A percentile compares a stretch with the other conserved stretches of the same genome.
Conservation (phyloP, 805 yeast genomes). For the Starmerella stellata region DNA sequence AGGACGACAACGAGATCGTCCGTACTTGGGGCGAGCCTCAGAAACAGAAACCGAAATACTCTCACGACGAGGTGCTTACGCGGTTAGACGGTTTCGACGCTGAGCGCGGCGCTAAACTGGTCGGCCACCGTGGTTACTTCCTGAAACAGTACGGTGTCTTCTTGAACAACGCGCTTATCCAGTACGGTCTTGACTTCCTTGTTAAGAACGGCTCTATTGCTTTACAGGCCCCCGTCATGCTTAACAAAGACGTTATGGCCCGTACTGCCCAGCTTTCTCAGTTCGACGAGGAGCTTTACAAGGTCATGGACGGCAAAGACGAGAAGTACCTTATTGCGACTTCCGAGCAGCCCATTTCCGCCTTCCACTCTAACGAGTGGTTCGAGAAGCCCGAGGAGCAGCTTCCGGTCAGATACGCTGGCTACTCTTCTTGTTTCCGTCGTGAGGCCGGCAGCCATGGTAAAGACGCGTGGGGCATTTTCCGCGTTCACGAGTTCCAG, state of each 20-base stretch:
- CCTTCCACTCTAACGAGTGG: slow-evolving; percentile 96
- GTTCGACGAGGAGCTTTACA: slow-evolving; percentile 94
- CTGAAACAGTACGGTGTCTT: slow-evolving; percentile 90
- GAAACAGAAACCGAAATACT: slow-evolving; percentile 54
- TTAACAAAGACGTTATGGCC: slow-evolving; percentile 99
- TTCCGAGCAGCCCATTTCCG: slow-evolving; percentile 97
- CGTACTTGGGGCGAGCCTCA: slow-evolving; percentile 62
- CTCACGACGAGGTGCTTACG: slow-evolving; percentile 88
- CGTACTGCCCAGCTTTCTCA: slow-evolving; percentile 96
- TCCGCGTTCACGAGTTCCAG: slow-evolving; percentile 97
- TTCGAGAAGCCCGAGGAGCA: slow-evolving; percentile 94
- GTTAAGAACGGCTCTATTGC: slow-evolving; percentile 66
- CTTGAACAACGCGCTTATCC: slow-evolving; percentile 92
- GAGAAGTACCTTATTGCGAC: slow-evolving; percentile 97
- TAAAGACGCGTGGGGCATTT: slow-evolving; percentile 99
- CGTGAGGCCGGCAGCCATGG: slow-evolving; percentile 99
- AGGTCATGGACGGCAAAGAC: slow-evolving; percentile 91
- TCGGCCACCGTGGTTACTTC: slow-evolving; percentile 97
- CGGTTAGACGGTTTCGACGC: slow-evolving; percentile 97
- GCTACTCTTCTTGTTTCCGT: slow-evolving; percentile 96
- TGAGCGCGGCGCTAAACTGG: slow-evolving; percentile 92
- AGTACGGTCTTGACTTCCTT: slow-evolving; percentile 80
- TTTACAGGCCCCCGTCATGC: slow-evolving; percentile 97
- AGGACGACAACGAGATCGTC: slow-evolving; percentile 75
- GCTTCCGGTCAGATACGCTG: slow-evolving; percentile 90